Conservation (phyloP, 2,329 filamentous ascomycete genomes). For the Paraphoma chrysanthemicola region DNA sequence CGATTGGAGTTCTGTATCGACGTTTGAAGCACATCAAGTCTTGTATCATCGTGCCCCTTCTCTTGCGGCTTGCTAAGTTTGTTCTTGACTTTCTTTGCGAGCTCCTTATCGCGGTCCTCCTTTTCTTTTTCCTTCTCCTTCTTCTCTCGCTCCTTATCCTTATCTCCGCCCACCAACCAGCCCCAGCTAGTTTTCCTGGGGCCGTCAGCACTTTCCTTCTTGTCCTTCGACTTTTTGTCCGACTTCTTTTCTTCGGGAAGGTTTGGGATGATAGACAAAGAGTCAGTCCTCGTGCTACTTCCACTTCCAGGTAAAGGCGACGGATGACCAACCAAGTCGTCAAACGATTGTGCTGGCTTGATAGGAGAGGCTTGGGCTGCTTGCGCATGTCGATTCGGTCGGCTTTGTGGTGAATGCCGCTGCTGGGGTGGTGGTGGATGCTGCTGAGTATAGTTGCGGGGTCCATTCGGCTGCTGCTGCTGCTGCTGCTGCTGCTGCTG, state of each 20-base stretch:
- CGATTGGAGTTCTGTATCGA: slow-evolving; percentile 72
- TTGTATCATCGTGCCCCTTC: slow-evolving; percentile 73
- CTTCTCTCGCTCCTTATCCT: slow-evolving; percentile 70
- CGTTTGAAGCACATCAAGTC: slow-evolving; percentile 84
- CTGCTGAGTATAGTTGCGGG: slow-evolving; percentile 20
- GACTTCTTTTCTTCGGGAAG: slow-evolving; percentile 72
- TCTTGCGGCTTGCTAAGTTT: slow-evolving; percentile 70
- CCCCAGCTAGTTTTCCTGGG: slow-evolving; percentile 83
- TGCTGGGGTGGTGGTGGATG: slow-evolving; percentile 22
- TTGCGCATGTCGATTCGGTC: slow-evolving; percentile 39
- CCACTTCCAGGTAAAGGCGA: slow-evolving; percentile 76
- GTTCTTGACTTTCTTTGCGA: slow-evolving; percentile 58
- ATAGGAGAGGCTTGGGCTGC: slow-evolving; percentile 46
- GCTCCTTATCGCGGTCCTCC: slow-evolving; percentile 49
- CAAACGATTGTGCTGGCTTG: slow-evolving; percentile 59
- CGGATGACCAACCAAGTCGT: slow-evolving; percentile 70
- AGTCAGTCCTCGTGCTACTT: slow-evolving; percentile 73
- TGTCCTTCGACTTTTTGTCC: slow-evolving; percentile 75
- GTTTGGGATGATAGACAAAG: slow-evolving; percentile 80
- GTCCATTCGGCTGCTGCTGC: slow-evolving; percentile 23
- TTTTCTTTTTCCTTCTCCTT: slow-evolving; percentile 55
- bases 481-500: slow-evolving; percentile 17
- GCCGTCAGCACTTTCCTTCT: slow-evolving; percentile 71
- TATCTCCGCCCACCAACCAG: slow-evolving; percentile 73
- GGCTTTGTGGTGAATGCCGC: slow-evolving; percentile 25